Percentiles rank a stretch among this genome's conserved stretches.
phyloP scores from a whole-genome alignment of 805 yeast genomes.

The Blastobotrys attinorum region DNA sequence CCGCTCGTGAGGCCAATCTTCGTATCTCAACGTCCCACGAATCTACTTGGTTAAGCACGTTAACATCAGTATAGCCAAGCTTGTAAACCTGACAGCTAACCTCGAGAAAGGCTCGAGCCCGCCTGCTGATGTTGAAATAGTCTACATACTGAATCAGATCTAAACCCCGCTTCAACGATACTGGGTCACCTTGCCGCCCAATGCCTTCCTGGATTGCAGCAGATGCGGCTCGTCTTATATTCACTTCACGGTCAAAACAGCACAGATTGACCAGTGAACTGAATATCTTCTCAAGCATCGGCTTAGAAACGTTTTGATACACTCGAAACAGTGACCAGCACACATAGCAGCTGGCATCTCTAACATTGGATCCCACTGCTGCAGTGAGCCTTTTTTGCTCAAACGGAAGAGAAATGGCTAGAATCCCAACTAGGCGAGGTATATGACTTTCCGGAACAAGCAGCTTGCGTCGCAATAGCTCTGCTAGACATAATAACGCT shows the following conservation, averaged over 20 bases:
- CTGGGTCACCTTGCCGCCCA: conserved; percentile 57
- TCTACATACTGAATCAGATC: conserved; percentile 53
- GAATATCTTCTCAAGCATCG: conserved; percentile 5
- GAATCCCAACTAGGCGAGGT: conserved; percentile 23
- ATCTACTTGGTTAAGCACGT: conserved; percentile 27
- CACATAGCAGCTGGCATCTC: conserved; percentile 81
- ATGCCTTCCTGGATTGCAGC: conserved; percentile 83
- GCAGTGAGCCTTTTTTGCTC: conserved; percentile 48
- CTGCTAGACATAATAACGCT: conserved; percentile 49
- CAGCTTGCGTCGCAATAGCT: conserved; percentile 28
- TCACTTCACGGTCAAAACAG: conserved; percentile 65
- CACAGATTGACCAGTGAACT: conserved; percentile 39
- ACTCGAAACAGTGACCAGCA: conserved; percentile 67
- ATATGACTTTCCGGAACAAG: conserved; percentile 8
- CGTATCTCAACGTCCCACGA: conserved; percentile 38
- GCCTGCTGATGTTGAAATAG: conserved; percentile 39
- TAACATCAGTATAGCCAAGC: conserved; percentile 18
- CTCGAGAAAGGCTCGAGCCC: conserved; percentile 33
- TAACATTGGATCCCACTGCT: conserved; percentile 56
- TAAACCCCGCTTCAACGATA: conserved; percentile 26
- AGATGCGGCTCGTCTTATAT: conserved; percentile 70
- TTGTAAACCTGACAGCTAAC: conserved; percentile 27
- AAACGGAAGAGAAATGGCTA: conserved; percentile 43
- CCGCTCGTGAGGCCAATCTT: conserved; percentile 35
- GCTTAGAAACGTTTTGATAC: conserved; percentile 17